These are phyloP conservation scores for Hymenoscyphus albidus DNA, from an alignment of 2,329 filamentous ascomycete genomes.

Conservation along the genomic window DNA sequence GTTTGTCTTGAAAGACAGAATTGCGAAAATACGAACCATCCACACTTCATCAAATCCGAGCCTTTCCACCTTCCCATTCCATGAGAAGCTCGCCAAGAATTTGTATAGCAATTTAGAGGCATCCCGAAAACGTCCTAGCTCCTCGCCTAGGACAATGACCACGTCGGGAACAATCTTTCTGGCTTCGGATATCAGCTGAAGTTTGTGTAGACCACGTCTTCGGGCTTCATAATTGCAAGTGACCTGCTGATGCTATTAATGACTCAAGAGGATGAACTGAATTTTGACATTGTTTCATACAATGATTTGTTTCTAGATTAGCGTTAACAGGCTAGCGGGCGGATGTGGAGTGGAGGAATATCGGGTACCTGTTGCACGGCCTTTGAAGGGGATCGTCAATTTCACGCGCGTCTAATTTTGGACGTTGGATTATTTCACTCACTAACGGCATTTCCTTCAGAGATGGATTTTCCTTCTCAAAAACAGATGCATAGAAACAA, in stretches of 20 bases:
- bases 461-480: slow-evolving; percentile 74
- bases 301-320: slow-evolving; percentile 75
- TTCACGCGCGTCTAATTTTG: neutral
- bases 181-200: slow-evolving; percentile 82
- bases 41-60: slow-evolving; percentile 87
- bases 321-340: neutral
- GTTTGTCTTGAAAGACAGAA: neutral
- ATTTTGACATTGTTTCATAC: slow-evolving; percentile 1
- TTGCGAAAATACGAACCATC: slow-evolving; percentile 19
- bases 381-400: slow-evolving; percentile 20
- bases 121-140: slow-evolving; percentile 79
- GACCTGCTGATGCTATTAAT: slow-evolving; percentile 40
- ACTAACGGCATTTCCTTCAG: slow-evolving; percentile 73
- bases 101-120: slow-evolving; percentile 76
- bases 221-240: slow-evolving; percentile 94
- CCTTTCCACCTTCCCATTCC: slow-evolving; percentile 74
- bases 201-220: slow-evolving; percentile 67
- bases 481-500: slow-evolving; percentile 88
- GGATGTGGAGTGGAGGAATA: neutral
- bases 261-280: neutral
- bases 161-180: slow-evolving; percentile 77
- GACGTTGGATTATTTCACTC: slow-evolving; percentile 40
- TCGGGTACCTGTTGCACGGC: slow-evolving; percentile 34
- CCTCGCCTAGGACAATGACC: slow-evolving; percentile 81
- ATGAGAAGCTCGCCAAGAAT: slow-evolving; percentile 69